Base-by-base conservation (phyloP, 306 rosid species). In the Begonia masoniana region DNA sequence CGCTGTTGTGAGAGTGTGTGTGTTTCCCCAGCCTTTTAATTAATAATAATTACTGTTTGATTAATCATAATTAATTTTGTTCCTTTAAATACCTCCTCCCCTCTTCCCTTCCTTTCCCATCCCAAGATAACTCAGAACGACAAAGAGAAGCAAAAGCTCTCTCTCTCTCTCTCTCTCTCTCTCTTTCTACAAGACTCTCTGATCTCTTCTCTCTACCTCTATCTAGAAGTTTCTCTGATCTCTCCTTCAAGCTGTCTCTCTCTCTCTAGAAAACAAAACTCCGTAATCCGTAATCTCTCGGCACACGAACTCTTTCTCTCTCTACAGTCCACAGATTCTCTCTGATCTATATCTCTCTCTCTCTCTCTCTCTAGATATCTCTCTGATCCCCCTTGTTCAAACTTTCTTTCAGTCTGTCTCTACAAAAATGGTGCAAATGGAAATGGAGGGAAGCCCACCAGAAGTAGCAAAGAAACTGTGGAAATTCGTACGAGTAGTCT, bases 391-490 rank as follows among this genome's bases (percentile, higher is more conserved):
- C 24, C 24, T 21, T 3, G 24, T 21, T 21, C 24, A 21, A 21
- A 21, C 24, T 21, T 3, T 21, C 24, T 31, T 3, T 26, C 35
- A 17, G 19, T 26, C 35, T 54, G 43, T 41, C 47, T 56, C 15
- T 1, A 15, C 7, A 13, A 31, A 31, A 31, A 31, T 31, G 39
- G 39, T 31, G 39, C 39, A 31, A 63, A 67, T 91, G 99, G 96
- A 85, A 68, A 73, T 76, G 13, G 82, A 78, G 19, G 26, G 65
- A 43, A 74, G 62, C 54, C 64, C 80, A 12, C 71, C 76, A 1
- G 56, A 58, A 59, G 78, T 66, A 16, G 81, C 79, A 46, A 86
- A 80, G 69, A 91, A 83, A 62, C 56, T 79, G 9, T 70, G 82
- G 86, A 81, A 59, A 69, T 60, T 87, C 16, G 41, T 81, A 15